Conservation (phyloP, 495 filamentous ascomycete genomes). For the Amphirosellinia nigrospora region DNA sequence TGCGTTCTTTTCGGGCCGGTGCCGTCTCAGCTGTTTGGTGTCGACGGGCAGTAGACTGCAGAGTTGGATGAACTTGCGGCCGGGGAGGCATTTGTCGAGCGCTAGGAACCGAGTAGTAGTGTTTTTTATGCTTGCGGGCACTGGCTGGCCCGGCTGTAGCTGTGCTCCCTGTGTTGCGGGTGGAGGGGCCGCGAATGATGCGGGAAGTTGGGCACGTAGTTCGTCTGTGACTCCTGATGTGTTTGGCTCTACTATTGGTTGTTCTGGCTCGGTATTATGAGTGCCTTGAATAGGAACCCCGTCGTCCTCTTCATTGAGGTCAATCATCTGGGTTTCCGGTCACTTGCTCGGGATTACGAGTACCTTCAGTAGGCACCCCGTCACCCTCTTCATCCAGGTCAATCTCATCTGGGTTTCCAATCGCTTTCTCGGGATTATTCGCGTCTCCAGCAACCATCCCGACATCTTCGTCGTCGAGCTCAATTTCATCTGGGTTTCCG, state of each 20-base stretch:
- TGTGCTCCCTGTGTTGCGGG: conserved; percentile 30
- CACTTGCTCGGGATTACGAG: background rate
- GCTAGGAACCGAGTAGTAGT: conserved; percentile 83
- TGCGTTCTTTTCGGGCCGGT: conserved; percentile 21
- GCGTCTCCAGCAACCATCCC: background rate
- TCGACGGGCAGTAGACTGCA: conserved; percentile 59
- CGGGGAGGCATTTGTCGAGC: conserved; percentile 83
- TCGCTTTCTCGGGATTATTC: background rate
- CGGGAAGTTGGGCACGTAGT: conserved; percentile 70
- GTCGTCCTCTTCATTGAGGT: conserved; percentile 57
- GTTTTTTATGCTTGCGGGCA: conserved; percentile 67
- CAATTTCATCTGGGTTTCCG: conserved; percentile 60
- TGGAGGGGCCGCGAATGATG: conserved; percentile 58
- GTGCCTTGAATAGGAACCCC: background rate
- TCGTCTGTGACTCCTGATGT: conserved; percentile 55
- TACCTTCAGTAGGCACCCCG: background rate
- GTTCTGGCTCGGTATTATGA: background rate
- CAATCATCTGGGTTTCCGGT: conserved; percentile 56
- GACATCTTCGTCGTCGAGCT: conserved; percentile 58
- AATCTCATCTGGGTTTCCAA: conserved; percentile 56
- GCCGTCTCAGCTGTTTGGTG: conserved; percentile 22
- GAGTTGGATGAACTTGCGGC: conserved; percentile 82
- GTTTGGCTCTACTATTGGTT: conserved; percentile 18
- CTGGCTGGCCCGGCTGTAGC: conserved; percentile 51
- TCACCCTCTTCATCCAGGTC: conserved; percentile 58